Percentiles rank a stretch among this genome's conserved stretches.
Evolutionary conservation across 177 flowering plant species (phyloP).

Genomic region (Vitis hybrid): DNA sequence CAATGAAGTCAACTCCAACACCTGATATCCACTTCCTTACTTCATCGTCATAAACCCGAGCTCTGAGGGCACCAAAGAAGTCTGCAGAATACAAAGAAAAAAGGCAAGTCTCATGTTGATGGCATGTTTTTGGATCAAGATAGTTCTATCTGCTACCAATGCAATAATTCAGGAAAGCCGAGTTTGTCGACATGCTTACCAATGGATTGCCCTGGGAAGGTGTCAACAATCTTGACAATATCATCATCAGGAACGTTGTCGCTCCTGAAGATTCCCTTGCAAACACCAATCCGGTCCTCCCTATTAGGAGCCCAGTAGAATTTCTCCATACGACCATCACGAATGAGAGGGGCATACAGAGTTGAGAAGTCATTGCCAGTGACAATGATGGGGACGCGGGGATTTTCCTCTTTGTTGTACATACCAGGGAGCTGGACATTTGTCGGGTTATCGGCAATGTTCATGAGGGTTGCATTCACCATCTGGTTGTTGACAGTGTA

Average conservation of each 20-base stretch:
- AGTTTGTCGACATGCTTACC: conserved; percentile 20
- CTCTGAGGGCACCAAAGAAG: conserved; percentile 64
- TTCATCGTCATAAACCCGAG: conserved; percentile 58
- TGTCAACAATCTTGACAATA: conserved; percentile 31
- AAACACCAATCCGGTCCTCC: conserved; percentile 44
- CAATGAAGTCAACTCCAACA: conserved; percentile 1
- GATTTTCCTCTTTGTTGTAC: conserved; percentile 48
- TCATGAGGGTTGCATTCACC: conserved; percentile 53
- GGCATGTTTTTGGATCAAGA: too few relatives aligned
- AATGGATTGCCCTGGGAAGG: conserved; percentile 45
- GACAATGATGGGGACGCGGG: conserved; percentile 46
- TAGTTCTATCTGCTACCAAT: too few relatives aligned
- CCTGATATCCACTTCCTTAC: conserved; percentile 16
- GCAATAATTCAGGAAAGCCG: too few relatives aligned
- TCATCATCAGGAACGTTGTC: conserved; percentile 33
- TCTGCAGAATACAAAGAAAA: conserved; percentile 24
- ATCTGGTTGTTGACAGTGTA: conserved; percentile 55
- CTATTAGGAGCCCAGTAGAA: conserved; percentile 56
- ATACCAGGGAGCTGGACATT: conserved; percentile 49
- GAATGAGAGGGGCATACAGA: conserved; percentile 49
- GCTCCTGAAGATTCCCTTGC: conserved; percentile 39
- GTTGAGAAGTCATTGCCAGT: conserved; percentile 59
- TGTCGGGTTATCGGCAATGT: conserved; percentile 54
- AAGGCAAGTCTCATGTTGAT: too few relatives aligned
- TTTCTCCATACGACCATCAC: conserved; percentile 63